Evolutionary conservation across 225 moss, liverwort and hornwort species (phyloP).

Genomic region (Physcomitrellopsis africana): DNA sequence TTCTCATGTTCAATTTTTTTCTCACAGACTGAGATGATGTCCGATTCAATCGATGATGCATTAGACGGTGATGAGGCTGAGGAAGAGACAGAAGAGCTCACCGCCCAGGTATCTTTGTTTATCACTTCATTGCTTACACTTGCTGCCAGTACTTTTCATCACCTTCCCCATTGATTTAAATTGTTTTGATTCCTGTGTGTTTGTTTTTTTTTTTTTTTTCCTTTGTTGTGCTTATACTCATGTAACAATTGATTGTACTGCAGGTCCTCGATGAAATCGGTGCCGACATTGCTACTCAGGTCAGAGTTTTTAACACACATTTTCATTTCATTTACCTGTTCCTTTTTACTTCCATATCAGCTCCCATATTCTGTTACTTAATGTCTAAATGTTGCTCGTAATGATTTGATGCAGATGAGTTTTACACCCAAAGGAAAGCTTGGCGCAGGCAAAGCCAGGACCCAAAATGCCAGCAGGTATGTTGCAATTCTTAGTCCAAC

Average conservation of each 20-base stretch:
- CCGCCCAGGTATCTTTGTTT: slow-evolving; percentile 55
- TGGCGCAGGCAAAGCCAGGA: too few relatives aligned
- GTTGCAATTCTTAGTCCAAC: too few relatives aligned
- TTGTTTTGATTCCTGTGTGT: too few relatives aligned
- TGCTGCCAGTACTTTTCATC: not conserved
- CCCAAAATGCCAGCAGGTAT: too few relatives aligned
- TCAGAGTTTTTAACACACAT: not conserved
- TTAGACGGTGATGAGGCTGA: slow-evolving; percentile 73
- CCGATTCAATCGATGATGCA: slow-evolving; percentile 77
- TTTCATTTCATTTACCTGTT: not conserved
- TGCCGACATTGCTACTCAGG: slow-evolving; percentile 67
- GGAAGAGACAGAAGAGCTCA: slow-evolving; percentile 75
- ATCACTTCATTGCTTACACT: not conserved
- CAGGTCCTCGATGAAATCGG: slow-evolving; percentile 81
- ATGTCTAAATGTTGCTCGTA: too few relatives aligned
- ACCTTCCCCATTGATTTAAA: not conserved
- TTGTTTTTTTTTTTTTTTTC: too few relatives aligned
- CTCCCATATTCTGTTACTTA: too few relatives aligned
- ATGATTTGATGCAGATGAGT: too few relatives aligned
- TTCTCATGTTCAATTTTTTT: not conserved
- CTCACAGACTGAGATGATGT: slow-evolving; percentile 75
- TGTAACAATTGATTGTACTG: too few relatives aligned
- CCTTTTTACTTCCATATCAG: not conserved
- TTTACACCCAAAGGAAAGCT: too few relatives aligned
- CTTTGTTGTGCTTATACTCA: too few relatives aligned